A percentile compares a stretch with the other conserved stretches of the same genome.
Evolutionary conservation across 2,329 filamentous ascomycete species (phyloP).

Genomic region (Mycocentrospora acerina): DNA sequence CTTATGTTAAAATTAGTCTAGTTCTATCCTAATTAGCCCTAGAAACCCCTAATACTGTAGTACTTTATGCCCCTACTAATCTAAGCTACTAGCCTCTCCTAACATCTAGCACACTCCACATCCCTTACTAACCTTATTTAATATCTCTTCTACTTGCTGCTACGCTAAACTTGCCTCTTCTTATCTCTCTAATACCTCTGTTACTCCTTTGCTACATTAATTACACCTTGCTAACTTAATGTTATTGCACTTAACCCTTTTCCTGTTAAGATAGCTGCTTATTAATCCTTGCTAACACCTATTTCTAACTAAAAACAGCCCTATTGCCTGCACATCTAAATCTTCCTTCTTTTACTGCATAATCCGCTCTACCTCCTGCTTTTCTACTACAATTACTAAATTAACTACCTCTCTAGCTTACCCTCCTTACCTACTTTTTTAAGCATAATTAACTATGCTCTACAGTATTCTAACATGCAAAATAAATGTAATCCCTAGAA

Average conservation of each 20-base stretch:
- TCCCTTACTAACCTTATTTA: neutral
- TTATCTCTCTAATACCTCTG: slow-evolving; percentile 1
- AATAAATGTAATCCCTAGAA: slow-evolving; percentile 13
- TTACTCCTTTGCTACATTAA: slow-evolving; percentile 2
- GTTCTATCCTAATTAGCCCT: too few species aligned
- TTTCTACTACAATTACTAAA: slow-evolving; percentile 7
- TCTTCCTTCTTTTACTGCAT: slow-evolving; percentile 3
- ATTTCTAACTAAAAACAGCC: neutral
- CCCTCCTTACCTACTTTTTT: slow-evolving; percentile 7
- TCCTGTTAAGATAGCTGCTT: slow-evolving; percentile 8
- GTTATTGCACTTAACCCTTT: slow-evolving; percentile 2
- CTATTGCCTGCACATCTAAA: slow-evolving; percentile 7
- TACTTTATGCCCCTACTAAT: too few species aligned
- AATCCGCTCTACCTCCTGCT: slow-evolving; percentile 5
- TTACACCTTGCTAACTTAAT: slow-evolving; percentile 2
- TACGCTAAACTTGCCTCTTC: slow-evolving; percentile 1
- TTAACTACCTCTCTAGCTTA: slow-evolving; percentile 4
- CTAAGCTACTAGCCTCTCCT: too few species aligned
- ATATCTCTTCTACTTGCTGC: neutral
- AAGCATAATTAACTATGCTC: slow-evolving; percentile 9
- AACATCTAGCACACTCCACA: neutral
- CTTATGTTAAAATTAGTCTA: too few species aligned
- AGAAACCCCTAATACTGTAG: too few species aligned
- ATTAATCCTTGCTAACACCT: slow-evolving; percentile 5
- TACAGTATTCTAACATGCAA: slow-evolving; percentile 8